Evolutionary conservation across 345 rosid species (phyloP), one percentile per base, ranked within the genome.

Genomic region (Anastatica hierochuntica): DNA sequence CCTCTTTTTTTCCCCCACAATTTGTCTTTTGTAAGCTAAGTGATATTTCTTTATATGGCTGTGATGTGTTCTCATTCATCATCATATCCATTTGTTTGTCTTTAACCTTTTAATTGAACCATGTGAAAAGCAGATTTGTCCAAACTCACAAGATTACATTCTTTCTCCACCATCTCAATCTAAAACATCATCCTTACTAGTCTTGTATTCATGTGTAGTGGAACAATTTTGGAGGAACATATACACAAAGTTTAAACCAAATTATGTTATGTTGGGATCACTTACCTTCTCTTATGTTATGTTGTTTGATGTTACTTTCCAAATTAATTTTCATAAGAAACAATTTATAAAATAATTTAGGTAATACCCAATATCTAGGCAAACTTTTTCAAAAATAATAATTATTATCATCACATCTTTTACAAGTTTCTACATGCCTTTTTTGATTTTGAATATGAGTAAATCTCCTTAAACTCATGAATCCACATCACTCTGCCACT

Each of bases 151-250:
- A 27, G 17, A 43, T 35, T 44, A 10, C 52, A 38, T 49, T 26
- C 18, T 21, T 42, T 17, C 10, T 49, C 69, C 35, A 34, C 37
- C 26, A 8, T 36, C 13, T 14, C 43, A 46, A 23, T 45, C 20
- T 39, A 21, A 26, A 23, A 43, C 8, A 29, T 27, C 46, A 10
- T 46, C 17, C 26, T 14, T 14, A 14, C 14, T 18, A 5, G 1
- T 43, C 48, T 17, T 8, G 6, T 21, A 2, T 21, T 21, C 5
- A 8, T 53, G 27, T 36, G 54, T 53, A 36, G 30, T 42, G 16
- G 15, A 35, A 7, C 38, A 54, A 54, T 35, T 46, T 54, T 47
- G 61, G 43, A 30, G 44, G 56, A n/a, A n/a, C 56, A 49, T 29
- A 47, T 33, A 38, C 15, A 47, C 38, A 27, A 21, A 12, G 13